phyloP scores from a whole-genome alignment of 352 stramenopile species.

The Elongisporangium senticosum region DNA sequence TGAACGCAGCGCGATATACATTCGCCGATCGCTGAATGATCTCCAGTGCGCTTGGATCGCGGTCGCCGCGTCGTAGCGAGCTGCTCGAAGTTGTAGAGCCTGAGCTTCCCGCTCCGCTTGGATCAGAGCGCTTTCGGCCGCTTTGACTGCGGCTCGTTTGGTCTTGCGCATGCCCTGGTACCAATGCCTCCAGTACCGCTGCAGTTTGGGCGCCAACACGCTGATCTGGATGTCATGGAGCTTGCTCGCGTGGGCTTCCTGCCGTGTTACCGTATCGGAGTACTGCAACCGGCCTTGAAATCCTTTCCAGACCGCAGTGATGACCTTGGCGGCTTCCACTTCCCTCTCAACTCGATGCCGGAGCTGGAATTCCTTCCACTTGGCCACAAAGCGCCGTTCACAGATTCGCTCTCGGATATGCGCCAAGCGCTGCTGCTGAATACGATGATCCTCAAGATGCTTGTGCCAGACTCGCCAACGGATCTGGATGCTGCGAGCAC shows the following conservation, averaged over 20 bases:
- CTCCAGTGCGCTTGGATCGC: conserved; percentile 10
- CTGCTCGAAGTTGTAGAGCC: background rate
- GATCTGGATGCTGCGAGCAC: no score
- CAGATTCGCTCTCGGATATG: background rate
- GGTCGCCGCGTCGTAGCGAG: background rate
- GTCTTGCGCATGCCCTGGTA: background rate
- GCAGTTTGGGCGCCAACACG: background rate
- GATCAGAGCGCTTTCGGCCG: background rate
- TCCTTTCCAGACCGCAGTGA: background rate
- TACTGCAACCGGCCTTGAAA: background rate
- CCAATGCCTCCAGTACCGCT: conserved; percentile 8
- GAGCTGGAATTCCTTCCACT: background rate
- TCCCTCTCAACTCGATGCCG: background rate
- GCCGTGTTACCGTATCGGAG: background rate
- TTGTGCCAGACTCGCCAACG: no score
- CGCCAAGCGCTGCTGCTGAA: background rate
- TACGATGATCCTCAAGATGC: background rate
- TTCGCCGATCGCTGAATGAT: conserved; percentile 12
- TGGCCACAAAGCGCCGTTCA: background rate
- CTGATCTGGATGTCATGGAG: background rate
- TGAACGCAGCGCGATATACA: background rate
- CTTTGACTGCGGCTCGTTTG: background rate
- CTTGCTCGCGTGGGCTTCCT: background rate
- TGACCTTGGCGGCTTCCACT: background rate
- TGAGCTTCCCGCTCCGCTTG: background rate